Evolutionary conservation across 2,329 filamentous ascomycete genomes (phyloP).

Genomic region (Ciborinia camelliae): DNA sequence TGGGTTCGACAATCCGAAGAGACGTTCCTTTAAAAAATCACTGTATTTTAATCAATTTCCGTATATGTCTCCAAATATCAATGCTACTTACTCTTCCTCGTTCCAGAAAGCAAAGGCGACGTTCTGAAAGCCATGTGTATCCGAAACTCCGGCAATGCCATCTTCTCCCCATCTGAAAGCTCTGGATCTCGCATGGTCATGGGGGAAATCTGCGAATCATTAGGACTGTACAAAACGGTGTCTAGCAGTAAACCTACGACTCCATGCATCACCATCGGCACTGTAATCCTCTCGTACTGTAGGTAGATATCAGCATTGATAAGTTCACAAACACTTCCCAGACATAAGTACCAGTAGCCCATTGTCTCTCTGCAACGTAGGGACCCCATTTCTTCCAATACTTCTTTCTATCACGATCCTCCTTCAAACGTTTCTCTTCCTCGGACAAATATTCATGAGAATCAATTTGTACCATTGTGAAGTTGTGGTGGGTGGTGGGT

Average conservation of each 20-base stretch:
- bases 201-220: slow-evolving; percentile 71
- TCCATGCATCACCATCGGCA: slow-evolving; percentile 91
- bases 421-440: slow-evolving; percentile 85
- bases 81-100: slow-evolving; percentile 72
- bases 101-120: slow-evolving; percentile 98
- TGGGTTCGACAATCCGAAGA: slow-evolving; percentile 93
- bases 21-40: slow-evolving; percentile 87
- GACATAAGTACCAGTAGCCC: slow-evolving; percentile 71
- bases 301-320: slow-evolving; percentile 26
- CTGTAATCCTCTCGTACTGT: slow-evolving; percentile 87
- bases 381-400: slow-evolving; percentile 99
- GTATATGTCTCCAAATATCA: slow-evolving; percentile 35
- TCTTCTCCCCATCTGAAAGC: slow-evolving; percentile 96
- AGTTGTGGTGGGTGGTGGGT: slow-evolving; percentile 1
- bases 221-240: slow-evolving; percentile 27
- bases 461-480: slow-evolving; percentile 82
- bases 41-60: slow-evolving; percentile 47
- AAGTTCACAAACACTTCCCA: slow-evolving; percentile 3
- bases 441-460: slow-evolving; percentile 81
- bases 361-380: slow-evolving; percentile 90
- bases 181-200: slow-evolving; percentile 85
- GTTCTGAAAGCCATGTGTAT: slow-evolving; percentile 87
- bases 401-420: slow-evolving; percentile 76
- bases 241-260: slow-evolving; percentile 58
- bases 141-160: slow-evolving; percentile 91